Evolutionary conservation across 78 protist species (phyloP), one percentile per base, ranked within the genome.

Genomic region (Chrysochromulina parva): DNA sequence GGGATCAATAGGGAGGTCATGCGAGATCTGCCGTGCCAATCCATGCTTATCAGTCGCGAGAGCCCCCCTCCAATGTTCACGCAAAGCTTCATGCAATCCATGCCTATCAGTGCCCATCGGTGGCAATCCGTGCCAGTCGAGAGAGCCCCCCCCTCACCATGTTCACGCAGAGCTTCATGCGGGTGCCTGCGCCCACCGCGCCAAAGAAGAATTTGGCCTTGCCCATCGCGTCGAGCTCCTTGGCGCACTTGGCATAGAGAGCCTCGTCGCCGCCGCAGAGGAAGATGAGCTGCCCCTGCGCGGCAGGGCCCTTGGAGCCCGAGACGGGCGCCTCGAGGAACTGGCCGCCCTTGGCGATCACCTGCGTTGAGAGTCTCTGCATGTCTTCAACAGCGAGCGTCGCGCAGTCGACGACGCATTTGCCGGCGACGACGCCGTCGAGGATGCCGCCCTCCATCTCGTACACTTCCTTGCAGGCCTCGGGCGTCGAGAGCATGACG

Each of bases 321-420:
- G 89, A 81, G 17, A 90, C 93, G 6, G 93, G 93, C 48, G 93
- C 93, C 54, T 90, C 93, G 69, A 90, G 58, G 80, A 76, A 85
- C 26, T 1, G 0, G 19, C 87, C 93, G 17, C 89, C 89, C 54
- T 71, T 73, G 6, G 54, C 54, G 19, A 3, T 4, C 10, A 90
- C 67, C 58, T 4, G 22, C 1, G 59, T 0, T 9, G 54, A 78
- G 28, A 90, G 85, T 22, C 24, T 20, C 22, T 3, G 28, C 76
- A 76, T 60, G 62, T 69, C 66, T 54, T 85, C 88, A 2, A 60
- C 55, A 6, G 47, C 26, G 59, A 90, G 71, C 52, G 93, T 90
- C 11, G 89, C 76, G 74, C 86, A 73, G 93, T 90, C 93, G 66
- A 91, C 69, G 38, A 91, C 13, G 17, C 24, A 0, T 38, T 38